Conservation (phyloP, 768 basidiomycete species). For the Suillus americanus region DNA sequence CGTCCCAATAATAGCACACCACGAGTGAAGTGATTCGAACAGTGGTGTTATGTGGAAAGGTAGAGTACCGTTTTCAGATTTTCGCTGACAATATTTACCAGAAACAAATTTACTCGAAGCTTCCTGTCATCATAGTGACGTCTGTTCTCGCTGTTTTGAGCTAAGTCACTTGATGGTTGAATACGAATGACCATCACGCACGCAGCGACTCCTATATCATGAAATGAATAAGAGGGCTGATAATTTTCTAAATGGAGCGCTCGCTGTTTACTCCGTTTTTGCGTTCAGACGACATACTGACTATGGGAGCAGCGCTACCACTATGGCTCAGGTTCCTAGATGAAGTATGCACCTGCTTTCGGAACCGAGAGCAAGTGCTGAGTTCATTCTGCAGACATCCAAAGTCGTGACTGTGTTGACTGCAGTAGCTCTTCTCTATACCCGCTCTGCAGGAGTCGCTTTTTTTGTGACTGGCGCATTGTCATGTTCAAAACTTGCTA, state of each 20-base stretch:
- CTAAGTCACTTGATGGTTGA: background rate
- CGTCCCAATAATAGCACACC: background rate
- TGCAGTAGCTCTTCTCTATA: slow-evolving; percentile 51
- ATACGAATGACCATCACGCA: background rate
- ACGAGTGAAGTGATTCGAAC: background rate
- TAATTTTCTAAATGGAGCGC: background rate
- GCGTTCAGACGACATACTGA: background rate
- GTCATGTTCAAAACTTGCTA: slow-evolving; percentile 56
- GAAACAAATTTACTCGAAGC: background rate
- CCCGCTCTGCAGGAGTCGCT: slow-evolving; percentile 58
- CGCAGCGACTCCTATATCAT: background rate
- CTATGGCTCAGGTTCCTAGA: slow-evolving; percentile 33
- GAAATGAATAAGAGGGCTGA: background rate
- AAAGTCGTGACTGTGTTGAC: slow-evolving; percentile 51
- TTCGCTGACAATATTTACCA: background rate
- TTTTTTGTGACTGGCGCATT: slow-evolving; percentile 65
- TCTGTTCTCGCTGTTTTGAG: background rate
- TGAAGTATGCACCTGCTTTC: slow-evolving; percentile 21
- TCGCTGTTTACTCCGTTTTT: background rate
- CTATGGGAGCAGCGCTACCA: slow-evolving; percentile 5
- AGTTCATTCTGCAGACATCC: slow-evolving; percentile 47
- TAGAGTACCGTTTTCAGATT: background rate
- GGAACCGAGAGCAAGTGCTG: background rate
- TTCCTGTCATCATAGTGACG: too few relatives aligned
- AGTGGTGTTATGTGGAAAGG: background rate